A percentile compares a stretch with the other conserved stretches of the same genome.
Evolutionary conservation across 345 rosid genomes (phyloP).

Genomic region (Hirschfeldia incana): DNA sequence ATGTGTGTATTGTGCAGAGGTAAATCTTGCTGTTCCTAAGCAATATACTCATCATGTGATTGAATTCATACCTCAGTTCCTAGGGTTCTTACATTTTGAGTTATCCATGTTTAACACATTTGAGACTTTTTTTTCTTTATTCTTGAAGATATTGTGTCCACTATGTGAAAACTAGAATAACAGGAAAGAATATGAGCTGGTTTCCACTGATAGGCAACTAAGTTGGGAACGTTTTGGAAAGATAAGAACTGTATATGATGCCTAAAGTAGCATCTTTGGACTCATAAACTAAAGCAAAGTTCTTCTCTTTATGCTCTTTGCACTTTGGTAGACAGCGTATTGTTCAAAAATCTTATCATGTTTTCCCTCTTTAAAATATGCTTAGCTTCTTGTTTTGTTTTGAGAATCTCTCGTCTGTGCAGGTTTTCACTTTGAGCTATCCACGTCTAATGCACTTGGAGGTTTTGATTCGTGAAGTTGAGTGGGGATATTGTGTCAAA

Average conservation of each 20-base stretch:
- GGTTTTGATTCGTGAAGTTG: neutral
- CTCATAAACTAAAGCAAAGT: neutral
- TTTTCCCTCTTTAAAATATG: neutral
- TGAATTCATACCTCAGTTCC: neutral
- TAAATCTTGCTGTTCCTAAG: neutral
- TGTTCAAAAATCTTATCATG: neutral
- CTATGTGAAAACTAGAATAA: neutral
- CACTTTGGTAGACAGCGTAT: neutral
- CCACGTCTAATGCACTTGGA: neutral
- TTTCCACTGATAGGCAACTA: neutral
- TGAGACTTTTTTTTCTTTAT: neutral
- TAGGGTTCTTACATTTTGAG: neutral
- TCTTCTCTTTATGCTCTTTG: neutral
- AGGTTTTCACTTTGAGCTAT: neutral
- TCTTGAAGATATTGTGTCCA: neutral
- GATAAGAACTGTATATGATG: neutral
- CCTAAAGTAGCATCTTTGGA: neutral
- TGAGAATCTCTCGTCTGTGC: neutral
- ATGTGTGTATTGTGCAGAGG: neutral
- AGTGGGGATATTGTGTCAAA: neutral
- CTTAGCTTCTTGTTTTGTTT: neutral
- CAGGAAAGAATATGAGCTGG: neutral
- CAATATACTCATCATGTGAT: neutral
- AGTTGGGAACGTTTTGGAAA: neutral
- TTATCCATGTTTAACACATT: neutral